Conservation (phyloP, 768 basidiomycete genomes). For the Rhizopogon vulgaris region DNA sequence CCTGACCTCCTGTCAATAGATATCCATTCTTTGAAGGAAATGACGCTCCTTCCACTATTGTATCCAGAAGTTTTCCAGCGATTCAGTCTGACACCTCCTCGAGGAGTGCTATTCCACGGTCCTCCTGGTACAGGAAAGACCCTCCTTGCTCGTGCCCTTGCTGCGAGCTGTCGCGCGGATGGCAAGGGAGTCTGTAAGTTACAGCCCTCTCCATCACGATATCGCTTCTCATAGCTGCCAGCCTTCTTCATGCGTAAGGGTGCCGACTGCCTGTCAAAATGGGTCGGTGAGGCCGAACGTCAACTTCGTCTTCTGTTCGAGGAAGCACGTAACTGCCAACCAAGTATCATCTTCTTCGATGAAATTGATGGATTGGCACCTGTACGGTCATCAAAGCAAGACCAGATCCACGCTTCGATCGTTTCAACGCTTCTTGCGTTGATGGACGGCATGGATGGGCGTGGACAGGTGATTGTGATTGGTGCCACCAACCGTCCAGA, state of each 20-base stretch:
- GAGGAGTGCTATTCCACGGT: conserved; percentile 96
- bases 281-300: conserved; percentile 98
- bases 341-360: conserved; percentile 98
- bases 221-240: conserved; percentile 21
- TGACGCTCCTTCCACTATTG: conserved; percentile 91
- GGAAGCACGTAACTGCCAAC: conserved; percentile 87
- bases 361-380: conserved; percentile 99
- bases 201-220: background rate
- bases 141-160: conserved; percentile 86
- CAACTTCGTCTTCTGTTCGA: conserved; percentile 94
- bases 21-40: conserved; percentile 95
- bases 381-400: conserved; percentile 96
- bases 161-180: conserved; percentile 83
- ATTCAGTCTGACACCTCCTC: conserved; percentile 90
- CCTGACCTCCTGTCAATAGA: conserved; percentile 39
- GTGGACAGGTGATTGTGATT: conserved; percentile 95
- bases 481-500: conserved; percentile 60
- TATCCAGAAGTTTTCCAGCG: conserved; percentile 97
- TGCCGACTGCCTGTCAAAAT: conserved; percentile 95
- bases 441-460: conserved; percentile 99
- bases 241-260: conserved; percentile 99
- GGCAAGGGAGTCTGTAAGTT: conserved; percentile 82
- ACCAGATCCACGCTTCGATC: conserved; percentile 97
- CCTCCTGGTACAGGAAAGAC: conserved; percentile 99
- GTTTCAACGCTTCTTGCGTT: conserved; percentile 92